Base-by-base conservation (phyloP, 331 rosid species). In the Erythrophleum ivorense region DNA sequence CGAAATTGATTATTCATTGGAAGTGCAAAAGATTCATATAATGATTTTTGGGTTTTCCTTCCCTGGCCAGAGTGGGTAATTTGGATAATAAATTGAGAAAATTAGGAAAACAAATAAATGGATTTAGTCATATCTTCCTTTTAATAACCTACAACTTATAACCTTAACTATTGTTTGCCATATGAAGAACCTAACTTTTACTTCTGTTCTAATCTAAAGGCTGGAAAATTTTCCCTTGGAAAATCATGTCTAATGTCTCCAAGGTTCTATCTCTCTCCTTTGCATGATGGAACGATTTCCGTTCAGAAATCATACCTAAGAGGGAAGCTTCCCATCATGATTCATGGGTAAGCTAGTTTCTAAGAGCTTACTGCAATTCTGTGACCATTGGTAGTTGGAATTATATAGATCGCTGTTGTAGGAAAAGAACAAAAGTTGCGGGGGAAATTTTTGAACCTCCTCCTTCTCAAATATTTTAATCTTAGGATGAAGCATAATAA, bases 391-490 rank as follows among this genome's bases (percentile, higher is more conserved):
- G 21, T 59, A 55, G 16, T 18, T 5, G 19, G 1, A 3, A 66
- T 67, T 77, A 77, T 66, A 24, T 77, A 46, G 54, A 57, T 65
- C 13, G 14, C 4, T 54, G 69, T 6, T 52, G 78, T 67, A 40
- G 43, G 36, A 62, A 36, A 80, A 76, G 55, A 46, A 48, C 75
- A 76, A 54, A 21, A 15, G 53, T 73, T 36, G 54, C 24, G 15
- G 73, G 54, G 46, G 52, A 71, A 48, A 55, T 14, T 55, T 70
- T 75, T 41, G 29, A 21, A 59, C 45, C 59, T 45, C 53, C 66
- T 77, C 48, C 77, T 79, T 82, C 66, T 75, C 31, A 57, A 78
- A 55, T 55, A 64, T 83, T 73, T 77, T 12, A 65, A 54, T 70
- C 54, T 78, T 55, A 9, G 55, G 71, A 54, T 64, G 46, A 78